phyloP scores from a whole-genome alignment of 768 basidiomycete species.

The Boletus sensibilis region DNA sequence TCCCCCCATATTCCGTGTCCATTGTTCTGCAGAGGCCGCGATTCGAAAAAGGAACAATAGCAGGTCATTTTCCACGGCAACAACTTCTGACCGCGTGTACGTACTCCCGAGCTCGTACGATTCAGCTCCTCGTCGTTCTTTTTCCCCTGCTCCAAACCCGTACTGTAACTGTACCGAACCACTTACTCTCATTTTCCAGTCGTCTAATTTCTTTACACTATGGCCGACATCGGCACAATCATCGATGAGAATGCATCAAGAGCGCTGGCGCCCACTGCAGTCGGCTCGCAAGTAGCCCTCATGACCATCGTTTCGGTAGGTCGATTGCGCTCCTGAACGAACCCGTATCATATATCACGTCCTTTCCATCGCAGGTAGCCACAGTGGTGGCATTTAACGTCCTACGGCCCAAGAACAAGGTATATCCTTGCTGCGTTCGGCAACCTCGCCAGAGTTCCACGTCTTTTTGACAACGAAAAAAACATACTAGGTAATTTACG shows the following conservation, averaged over 20 bases:
- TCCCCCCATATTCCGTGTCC: not conserved
- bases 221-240: constrained; percentile 34
- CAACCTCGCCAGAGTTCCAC: no score
- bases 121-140: no score
- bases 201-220: constrained; percentile 19
- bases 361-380: constrained; percentile 43
- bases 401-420: constrained; percentile 89
- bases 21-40: not conserved
- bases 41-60: not conserved
- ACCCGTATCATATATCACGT: constrained; percentile 9
- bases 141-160: not conserved
- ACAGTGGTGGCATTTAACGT: constrained; percentile 79
- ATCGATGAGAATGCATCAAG: constrained; percentile 39
- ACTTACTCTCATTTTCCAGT: constrained; percentile 17
- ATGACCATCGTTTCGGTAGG: constrained; percentile 75
- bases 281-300: constrained; percentile 71
- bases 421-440: constrained; percentile 25
- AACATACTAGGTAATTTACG: constrained; percentile 72
- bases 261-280: constrained; percentile 78
- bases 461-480: not conserved
- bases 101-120: not conserved
- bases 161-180: constrained; percentile 17
- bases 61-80: not conserved
- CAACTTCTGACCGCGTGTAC: not conserved
- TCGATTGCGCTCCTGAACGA: constrained; percentile 7